Evolutionary conservation across 768 basidiomycete species (phyloP).

Genomic region (Mycena chlorophos): DNA sequence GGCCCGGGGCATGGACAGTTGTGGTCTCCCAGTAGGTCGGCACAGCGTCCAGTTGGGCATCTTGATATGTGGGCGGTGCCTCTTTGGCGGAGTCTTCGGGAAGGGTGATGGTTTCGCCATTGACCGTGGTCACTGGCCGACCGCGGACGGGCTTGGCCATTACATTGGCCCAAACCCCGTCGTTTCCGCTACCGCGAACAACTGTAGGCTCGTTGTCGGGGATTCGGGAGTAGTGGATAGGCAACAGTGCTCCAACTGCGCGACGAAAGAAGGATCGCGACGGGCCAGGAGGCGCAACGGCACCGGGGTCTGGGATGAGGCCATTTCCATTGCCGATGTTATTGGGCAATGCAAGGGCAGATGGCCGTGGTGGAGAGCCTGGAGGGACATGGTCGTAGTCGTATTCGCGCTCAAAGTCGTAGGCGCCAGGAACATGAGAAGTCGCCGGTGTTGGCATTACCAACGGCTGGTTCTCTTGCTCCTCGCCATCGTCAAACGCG

Average conservation of each 20-base stretch:
- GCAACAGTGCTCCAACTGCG: slow-evolving; percentile 60
- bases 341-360: slow-evolving; percentile 60
- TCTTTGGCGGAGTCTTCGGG: slow-evolving; percentile 84
- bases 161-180: slow-evolving; percentile 95
- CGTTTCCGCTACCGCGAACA: slow-evolving; percentile 74
- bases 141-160: slow-evolving; percentile 76
- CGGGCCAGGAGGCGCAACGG: slow-evolving; percentile 36
- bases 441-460: slow-evolving; percentile 13
- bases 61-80: slow-evolving; percentile 84
- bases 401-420: slow-evolving; percentile 82
- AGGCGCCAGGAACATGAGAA: slow-evolving; percentile 45
- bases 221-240: slow-evolving; percentile 61
- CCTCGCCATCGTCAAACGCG: slow-evolving; percentile 71
- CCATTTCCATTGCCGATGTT: slow-evolving; percentile 76
- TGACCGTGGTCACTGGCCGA: slow-evolving; percentile 45
- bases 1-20: slow-evolving; percentile 75
- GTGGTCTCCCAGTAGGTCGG: slow-evolving; percentile 97
- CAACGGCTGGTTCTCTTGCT: slow-evolving; percentile 44
- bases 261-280: slow-evolving; percentile 64
- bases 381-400: slow-evolving; percentile 75
- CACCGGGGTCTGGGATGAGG: slow-evolving; percentile 51
- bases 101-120: slow-evolving; percentile 61
- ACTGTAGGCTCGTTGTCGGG: slow-evolving; percentile 39
- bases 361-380: slow-evolving; percentile 70
- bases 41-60: slow-evolving; percentile 85